Percentiles rank a stretch among this genome's conserved stretches.
phyloP scores from a whole-genome alignment of 805 yeast species.

The Metschnikowia kofuensis region DNA sequence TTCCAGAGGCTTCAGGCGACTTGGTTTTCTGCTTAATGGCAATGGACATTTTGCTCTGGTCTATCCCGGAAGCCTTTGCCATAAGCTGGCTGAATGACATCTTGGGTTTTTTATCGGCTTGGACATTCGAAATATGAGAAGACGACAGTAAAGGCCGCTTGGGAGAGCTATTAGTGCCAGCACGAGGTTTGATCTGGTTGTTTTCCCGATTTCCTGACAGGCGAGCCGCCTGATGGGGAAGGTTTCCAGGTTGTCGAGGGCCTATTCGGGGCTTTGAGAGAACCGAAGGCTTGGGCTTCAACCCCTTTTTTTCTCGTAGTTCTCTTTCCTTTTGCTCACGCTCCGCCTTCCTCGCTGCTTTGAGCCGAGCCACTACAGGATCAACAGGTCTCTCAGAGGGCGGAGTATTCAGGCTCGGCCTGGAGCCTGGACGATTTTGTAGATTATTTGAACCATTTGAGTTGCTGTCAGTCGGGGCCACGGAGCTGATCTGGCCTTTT shows the following conservation, averaged over 20 bases:
- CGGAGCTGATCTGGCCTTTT: constrained; percentile 15
- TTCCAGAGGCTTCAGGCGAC: constrained; percentile 26
- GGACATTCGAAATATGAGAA: neutral
- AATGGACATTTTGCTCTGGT: constrained; percentile 41
- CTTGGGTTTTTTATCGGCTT: constrained; percentile 24
- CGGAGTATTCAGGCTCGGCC: neutral
- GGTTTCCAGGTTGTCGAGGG: neutral
- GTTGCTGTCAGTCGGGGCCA: neutral
- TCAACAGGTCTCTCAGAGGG: constrained; percentile 39
- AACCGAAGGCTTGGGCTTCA: constrained; percentile 21
- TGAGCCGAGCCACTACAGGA: constrained; percentile 68
- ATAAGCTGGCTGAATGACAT: constrained; percentile 64
- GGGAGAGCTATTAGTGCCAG: neutral
- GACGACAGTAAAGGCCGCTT: neutral
- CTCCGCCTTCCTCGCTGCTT: constrained; percentile 63
- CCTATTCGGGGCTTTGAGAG: constrained; percentile 3
- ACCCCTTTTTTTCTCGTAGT: constrained; percentile 32
- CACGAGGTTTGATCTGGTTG: neutral
- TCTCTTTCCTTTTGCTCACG: constrained; percentile 40
- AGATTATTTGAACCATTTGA: neutral
- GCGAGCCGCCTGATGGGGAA: neutral
- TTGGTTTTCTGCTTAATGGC: constrained; percentile 39
- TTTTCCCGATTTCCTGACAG: no score
- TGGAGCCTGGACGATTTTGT: neutral
- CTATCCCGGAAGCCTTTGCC: constrained; percentile 64